Evolutionary conservation across 192 early-diverging fungal species (phyloP).

Genomic region (Umbelopsis vinacea): DNA sequence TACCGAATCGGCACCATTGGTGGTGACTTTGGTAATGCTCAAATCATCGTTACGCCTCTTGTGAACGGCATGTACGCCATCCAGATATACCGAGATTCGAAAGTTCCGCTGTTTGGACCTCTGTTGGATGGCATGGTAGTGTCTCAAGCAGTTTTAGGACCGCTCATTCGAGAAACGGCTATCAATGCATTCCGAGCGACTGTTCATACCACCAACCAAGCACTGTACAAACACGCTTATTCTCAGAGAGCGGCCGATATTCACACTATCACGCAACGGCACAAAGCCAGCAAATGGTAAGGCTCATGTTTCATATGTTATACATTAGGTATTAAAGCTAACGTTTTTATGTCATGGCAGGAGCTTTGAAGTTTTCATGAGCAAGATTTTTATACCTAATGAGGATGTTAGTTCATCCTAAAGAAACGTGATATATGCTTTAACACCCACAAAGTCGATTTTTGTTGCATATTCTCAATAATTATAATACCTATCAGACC

Average conservation of each 20-base stretch:
- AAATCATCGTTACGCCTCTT: slow-evolving; percentile 88
- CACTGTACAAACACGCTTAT: slow-evolving; percentile 61
- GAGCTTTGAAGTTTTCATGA: slow-evolving; percentile 43
- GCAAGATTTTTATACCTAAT: slow-evolving; percentile 42
- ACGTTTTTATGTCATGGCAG: slow-evolving; percentile 5
- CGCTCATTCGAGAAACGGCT: slow-evolving; percentile 81
- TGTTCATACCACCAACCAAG: slow-evolving; percentile 37
- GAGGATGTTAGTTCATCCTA: slow-evolving; percentile 25
- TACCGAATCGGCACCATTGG: slow-evolving; percentile 91
- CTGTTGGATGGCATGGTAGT: slow-evolving; percentile 81
- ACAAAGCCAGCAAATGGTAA: slow-evolving; percentile 59
- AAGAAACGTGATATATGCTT: background rate
- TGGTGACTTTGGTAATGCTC: slow-evolving; percentile 97
- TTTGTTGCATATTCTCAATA: background rate
- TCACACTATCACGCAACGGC: slow-evolving; percentile 55
- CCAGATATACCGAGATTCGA: slow-evolving; percentile 63
- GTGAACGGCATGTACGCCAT: slow-evolving; percentile 63
- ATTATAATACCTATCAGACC: background rate
- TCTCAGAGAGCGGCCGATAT: slow-evolving; percentile 63
- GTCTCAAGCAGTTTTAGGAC: slow-evolving; percentile 71
- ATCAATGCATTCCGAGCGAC: slow-evolving; percentile 69
- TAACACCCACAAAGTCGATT: slow-evolving; percentile 1
- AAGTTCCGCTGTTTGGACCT: slow-evolving; percentile 82
- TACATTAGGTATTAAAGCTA: background rate
- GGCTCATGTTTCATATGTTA: background rate